Conservation (phyloP, 306 rosid genomes). For the Castanopsis chinensis region DNA sequence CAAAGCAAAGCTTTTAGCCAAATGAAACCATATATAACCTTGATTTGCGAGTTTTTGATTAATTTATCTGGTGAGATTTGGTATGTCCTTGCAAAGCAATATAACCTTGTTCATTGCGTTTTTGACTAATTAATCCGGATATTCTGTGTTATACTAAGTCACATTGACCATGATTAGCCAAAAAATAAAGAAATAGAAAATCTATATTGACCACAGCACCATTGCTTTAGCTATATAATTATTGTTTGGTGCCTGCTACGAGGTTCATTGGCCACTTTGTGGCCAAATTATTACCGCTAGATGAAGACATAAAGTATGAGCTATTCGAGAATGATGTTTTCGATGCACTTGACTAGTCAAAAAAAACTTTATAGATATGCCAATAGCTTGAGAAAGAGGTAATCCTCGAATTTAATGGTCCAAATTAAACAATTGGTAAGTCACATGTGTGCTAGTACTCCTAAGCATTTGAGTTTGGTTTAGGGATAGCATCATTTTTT, state of each 20-base stretch:
- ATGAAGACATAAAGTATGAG: not conserved
- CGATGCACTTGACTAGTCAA: not conserved
- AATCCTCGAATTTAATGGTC: not conserved
- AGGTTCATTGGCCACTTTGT: not conserved
- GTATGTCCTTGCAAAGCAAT: not conserved
- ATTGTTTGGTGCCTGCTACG: not conserved
- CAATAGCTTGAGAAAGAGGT: not conserved
- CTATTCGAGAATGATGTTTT: slow-evolving; percentile 1
- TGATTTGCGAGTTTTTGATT: not conserved
- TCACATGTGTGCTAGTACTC: not conserved
- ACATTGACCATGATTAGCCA: not conserved
- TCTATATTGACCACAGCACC: not conserved
- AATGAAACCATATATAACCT: not conserved
- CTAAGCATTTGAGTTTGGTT: not conserved
- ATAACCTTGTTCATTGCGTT: not conserved
- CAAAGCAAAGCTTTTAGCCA: not conserved
- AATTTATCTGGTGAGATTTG: not conserved
- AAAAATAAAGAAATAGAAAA: not conserved
- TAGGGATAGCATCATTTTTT: slow-evolving; percentile 8
- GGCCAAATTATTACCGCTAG: not conserved
- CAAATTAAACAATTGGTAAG: not conserved
- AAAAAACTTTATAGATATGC: not conserved
- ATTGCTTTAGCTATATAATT: not conserved
- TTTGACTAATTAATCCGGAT: not conserved
- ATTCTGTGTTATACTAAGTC: not conserved